Base-by-base conservation (phyloP, 2,329 filamentous ascomycete species). In the Pezicula carpinea region DNA sequence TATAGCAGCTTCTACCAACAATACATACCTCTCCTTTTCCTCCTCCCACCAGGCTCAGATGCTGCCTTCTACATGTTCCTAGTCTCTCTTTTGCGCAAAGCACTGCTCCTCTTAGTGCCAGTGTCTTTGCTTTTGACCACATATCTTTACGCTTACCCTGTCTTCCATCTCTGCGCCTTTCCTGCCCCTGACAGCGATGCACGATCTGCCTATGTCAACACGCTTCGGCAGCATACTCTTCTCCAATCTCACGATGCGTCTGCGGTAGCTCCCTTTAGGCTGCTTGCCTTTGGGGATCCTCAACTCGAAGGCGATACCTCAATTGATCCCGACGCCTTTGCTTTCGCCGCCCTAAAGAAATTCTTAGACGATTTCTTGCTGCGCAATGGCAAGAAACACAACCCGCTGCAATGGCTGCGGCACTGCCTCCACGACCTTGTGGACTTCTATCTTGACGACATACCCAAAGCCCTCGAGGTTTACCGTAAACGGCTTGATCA, bases 261-360 rank as follows among this genome's bases (percentile, higher is more conserved):
- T 31, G 47, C 56, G 60, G 36, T 61, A 50, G 88, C 89, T 3
- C 89, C 90, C 0, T 96, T 97, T 61, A 80, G 92, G 48, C 80
- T 97, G 3, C 83, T 97, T 13, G 83, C 90, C 1, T 79, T 97
- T 18, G 92, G 87, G 51, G 92, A 97, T 65, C 92, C 92, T 5
- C 92, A 97, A 66, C 79, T 97, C 45, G 92, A 97, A 69, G 92
- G 92, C 58, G 89, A 96, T 63, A 89, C 86, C 2, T 90, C 88
- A 6, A 83, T 96, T 21, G 76, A 74, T 44, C 69, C 72, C 31
- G 71, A 75, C 53, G 66, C 75, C 32, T 70, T 74, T 39, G 64
- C 71, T 1, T 77, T 83, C 43, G 77, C 79, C 1, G 77, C 83
- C 56, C 57, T 77, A 3, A 68, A 67, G 45, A 69, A 66, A 33